phyloP scores from a whole-genome alignment of 129 eudicot genomes.

The Centrapalus pauciflorus region DNA sequence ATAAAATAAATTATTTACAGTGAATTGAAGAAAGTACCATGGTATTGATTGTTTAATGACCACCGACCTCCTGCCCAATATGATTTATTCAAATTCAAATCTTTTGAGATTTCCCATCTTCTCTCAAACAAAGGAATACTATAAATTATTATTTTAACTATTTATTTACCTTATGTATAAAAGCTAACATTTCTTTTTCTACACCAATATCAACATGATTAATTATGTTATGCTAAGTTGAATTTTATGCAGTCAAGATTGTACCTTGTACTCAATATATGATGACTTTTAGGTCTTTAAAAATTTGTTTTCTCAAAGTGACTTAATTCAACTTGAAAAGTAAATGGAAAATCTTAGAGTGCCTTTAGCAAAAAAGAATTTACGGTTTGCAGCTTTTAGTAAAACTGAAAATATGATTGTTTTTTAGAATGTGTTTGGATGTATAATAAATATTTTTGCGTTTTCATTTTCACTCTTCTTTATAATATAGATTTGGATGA shows the following conservation, averaged over 20 bases:
- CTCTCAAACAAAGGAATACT: slow-evolving; percentile 6
- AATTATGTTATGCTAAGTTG: not conserved
- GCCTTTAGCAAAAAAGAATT: too few relatives aligned
- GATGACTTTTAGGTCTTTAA: not conserved
- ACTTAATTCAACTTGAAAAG: too few relatives aligned
- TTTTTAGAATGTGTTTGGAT: too few relatives aligned
- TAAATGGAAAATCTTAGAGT: too few relatives aligned
- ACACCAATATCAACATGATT: not conserved
- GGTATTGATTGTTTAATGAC: slow-evolving; percentile 27
- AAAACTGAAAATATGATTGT: too few relatives aligned
- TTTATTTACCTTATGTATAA: not conserved
- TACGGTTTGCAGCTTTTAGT: too few relatives aligned
- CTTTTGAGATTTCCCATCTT: slow-evolving; percentile 34
- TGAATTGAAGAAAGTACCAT: slow-evolving; percentile 12
- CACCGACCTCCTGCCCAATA: slow-evolving; percentile 52
- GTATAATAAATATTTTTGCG: too few relatives aligned
- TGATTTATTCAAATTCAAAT: slow-evolving; percentile 24
- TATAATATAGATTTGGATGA: too few relatives aligned
- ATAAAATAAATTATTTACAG: not conserved
- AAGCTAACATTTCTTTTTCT: not conserved
- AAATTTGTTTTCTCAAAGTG: too few relatives aligned
- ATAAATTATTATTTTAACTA: not conserved
- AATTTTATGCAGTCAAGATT: not conserved
- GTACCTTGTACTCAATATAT: not conserved
- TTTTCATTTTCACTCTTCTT: too few relatives aligned